A percentile compares a stretch with the other conserved stretches of the same genome.
Conservation (phyloP, 768 basidiomycete species). For the Amanita fuliginea region DNA sequence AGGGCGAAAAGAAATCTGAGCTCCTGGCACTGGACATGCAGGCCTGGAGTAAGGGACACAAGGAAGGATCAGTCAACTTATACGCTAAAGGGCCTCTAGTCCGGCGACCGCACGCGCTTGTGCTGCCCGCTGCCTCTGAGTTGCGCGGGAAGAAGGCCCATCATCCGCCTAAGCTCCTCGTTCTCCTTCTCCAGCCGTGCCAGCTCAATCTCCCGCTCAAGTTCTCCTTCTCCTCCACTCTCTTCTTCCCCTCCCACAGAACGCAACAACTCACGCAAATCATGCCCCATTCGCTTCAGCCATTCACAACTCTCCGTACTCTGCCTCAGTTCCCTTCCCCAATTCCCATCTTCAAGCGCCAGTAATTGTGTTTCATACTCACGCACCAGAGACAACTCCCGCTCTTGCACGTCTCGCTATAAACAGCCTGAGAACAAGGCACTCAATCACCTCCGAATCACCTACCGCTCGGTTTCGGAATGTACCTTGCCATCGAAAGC, state of each 20-base stretch:
- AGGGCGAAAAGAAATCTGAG: not conserved
- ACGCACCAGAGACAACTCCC: conserved; percentile 78
- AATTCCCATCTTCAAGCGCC: conserved; percentile 57
- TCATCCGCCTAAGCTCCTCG: conserved; percentile 60
- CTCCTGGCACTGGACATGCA: not conserved
- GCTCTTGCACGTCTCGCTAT: conserved; percentile 88
- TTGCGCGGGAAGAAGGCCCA: conserved; percentile 27
- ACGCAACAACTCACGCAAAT: conserved; percentile 62
- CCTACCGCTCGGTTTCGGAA: conserved; percentile 88
- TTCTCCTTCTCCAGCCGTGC: conserved; percentile 84
- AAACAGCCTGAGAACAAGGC: not conserved
- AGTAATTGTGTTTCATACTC: conserved; percentile 88
- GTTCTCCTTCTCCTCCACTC: conserved; percentile 28
- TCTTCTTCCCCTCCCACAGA: conserved; percentile 56
- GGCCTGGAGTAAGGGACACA: conserved; percentile 1
- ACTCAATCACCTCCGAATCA: conserved; percentile 10
- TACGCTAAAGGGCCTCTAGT: conserved; percentile 4
- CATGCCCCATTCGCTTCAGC: conserved; percentile 56
- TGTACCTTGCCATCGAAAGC: conserved; percentile 19
- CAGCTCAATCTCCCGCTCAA: conserved; percentile 89
- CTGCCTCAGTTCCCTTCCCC: conserved; percentile 44
- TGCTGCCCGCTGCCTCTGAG: conserved; percentile 20
- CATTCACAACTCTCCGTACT: conserved; percentile 58
- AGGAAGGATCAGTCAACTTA: conserved; percentile 1
- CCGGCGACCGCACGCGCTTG: conserved; percentile 21